Evolutionary conservation across 2,329 filamentous ascomycete species (phyloP).

Genomic region (Pyrenophora teres): DNA sequence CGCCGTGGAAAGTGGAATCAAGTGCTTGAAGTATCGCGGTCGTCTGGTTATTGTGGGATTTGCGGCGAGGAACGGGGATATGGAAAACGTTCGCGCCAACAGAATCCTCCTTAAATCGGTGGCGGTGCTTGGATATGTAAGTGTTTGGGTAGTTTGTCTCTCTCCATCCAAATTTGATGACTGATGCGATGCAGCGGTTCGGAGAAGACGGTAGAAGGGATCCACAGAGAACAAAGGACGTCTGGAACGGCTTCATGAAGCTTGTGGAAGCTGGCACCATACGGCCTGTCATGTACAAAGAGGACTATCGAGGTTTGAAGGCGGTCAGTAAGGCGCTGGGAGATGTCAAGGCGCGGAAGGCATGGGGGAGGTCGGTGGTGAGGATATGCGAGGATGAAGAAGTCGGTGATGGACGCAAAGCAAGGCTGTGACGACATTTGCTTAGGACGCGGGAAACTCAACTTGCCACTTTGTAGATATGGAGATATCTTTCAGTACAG

Average conservation of each 20-base stretch:
- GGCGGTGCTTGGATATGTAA: constrained; percentile 33
- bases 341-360: constrained; percentile 56
- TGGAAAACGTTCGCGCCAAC: constrained; percentile 50
- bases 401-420: not conserved
- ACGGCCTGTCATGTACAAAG: constrained; percentile 57
- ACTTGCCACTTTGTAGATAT: too few species aligned
- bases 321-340: constrained; percentile 57
- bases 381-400: constrained; percentile 42
- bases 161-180: not conserved
- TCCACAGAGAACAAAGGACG: constrained; percentile 53
- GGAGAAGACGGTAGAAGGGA: constrained; percentile 60
- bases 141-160: not conserved
- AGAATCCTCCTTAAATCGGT: constrained; percentile 30
- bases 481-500: too few species aligned
- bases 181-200: constrained; percentile 52
- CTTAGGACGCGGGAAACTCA: too few species aligned
- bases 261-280: constrained; percentile 56
- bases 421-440: too few species aligned
- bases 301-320: constrained; percentile 56
- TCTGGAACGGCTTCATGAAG: constrained; percentile 58
- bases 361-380: constrained; percentile 64
- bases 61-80: constrained; percentile 57
- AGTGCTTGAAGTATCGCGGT: constrained; percentile 60
- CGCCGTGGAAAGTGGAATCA: constrained; percentile 59
- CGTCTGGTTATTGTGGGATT: constrained; percentile 63